Evolutionary conservation across 2,329 filamentous ascomycete species (phyloP), one percentile per base, ranked within the genome.

Genomic region (Pyrenochaeta sp.): DNA sequence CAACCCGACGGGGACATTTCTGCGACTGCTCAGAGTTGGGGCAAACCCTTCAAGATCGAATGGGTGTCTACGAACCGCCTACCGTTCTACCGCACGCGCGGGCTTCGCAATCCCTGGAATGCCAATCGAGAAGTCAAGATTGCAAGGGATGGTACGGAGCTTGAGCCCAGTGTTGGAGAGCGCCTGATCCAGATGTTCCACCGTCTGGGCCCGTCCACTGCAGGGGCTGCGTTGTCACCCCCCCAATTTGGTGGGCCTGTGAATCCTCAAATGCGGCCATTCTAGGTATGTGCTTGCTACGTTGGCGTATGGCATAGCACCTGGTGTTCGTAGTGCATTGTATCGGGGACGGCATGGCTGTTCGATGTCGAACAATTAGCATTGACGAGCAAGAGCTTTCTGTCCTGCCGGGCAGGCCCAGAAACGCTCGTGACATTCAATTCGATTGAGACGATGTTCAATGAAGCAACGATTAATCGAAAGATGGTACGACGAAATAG

Each of bases 41-140:
- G 94, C 12, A 96, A 93, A 66, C 93, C 93, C 0, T 98, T 98
- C 81, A 87, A 87, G 65, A 85, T 98, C 40, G 88, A 96, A 76
- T 98, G 94, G 94, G 75, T 96, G 7, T 96, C 91, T 11, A 96
- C 90, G 4, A 87, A 85, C 49, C 85, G 88, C 31, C 82, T 98
- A 4, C 92, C 94, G 0, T 98, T 98, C 71, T 96, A 95, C 73
- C 86, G 90, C 37, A 96, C 93, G 0, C 82, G 92, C 59, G 93
- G 94, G 0, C 77, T 98, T 49, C 85, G 93, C 30, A 98, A 98
- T 71, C 90, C 92, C 0, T 97, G 92, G 91, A 98, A 98, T 74
- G 90, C 91, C 4, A 97, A 97, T 69, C 83, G 94, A 46, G 94
- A 98, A 71, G 91, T 98, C 58, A 98, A 98, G 77, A 97, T 98